phyloP scores from a whole-genome alignment of 345 rosid genomes.

The Turritis glabra region DNA sequence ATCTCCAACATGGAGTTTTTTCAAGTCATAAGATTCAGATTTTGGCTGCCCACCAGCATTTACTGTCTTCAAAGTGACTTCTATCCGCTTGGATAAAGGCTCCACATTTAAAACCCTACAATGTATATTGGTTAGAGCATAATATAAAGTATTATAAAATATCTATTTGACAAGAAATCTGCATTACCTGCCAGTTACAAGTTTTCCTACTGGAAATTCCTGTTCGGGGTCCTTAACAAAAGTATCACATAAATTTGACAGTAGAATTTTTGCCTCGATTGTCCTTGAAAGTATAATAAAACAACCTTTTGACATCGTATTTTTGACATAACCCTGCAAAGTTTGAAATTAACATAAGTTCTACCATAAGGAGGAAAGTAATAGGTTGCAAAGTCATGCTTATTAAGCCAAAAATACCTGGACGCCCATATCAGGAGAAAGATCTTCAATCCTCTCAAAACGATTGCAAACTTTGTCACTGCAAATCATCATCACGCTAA shows the following conservation, averaged over 20 bases:
- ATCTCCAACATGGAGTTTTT: slow-evolving; percentile 61
- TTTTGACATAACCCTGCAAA: slow-evolving; percentile 90
- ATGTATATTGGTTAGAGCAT: slow-evolving; percentile 37
- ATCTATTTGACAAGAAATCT: slow-evolving; percentile 4
- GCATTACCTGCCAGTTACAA: slow-evolving; percentile 74
- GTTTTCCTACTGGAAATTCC: slow-evolving; percentile 90
- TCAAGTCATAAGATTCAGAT: slow-evolving; percentile 55
- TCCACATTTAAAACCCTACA: slow-evolving; percentile 83
- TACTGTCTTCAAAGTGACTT: slow-evolving; percentile 73
- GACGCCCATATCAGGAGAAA: slow-evolving; percentile 58
- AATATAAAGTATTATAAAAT: not conserved
- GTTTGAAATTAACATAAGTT: slow-evolving; percentile 17
- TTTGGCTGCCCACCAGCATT: slow-evolving; percentile 44
- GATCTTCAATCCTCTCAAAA: slow-evolving; percentile 65
- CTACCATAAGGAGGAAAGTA: slow-evolving; percentile 8
- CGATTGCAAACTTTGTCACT: slow-evolving; percentile 48
- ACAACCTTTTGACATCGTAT: slow-evolving; percentile 78
- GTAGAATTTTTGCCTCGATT: slow-evolving; percentile 77
- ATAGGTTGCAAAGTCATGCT: not conserved
- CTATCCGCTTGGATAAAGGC: slow-evolving; percentile 78
- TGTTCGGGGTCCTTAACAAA: slow-evolving; percentile 65
- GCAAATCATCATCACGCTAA: slow-evolving; percentile 26
- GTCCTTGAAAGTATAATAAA: slow-evolving; percentile 83
- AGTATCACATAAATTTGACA: slow-evolving; percentile 79
- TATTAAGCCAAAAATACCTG: slow-evolving; percentile 53